phyloP scores from a whole-genome alignment of 176 grass and related monocot species.

The Oryza longistaminata region DNA sequence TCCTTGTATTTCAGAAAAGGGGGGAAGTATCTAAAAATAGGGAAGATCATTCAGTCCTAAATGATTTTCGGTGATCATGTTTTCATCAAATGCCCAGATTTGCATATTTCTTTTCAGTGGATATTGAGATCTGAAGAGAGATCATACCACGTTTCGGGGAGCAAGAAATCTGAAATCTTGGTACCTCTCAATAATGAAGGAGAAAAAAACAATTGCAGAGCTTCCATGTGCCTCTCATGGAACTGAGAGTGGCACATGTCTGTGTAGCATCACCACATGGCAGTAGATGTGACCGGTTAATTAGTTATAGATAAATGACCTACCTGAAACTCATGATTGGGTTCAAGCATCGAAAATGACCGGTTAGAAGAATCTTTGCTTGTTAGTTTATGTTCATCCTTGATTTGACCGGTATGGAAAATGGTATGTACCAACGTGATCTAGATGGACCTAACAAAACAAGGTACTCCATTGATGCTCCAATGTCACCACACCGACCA shows the following conservation, averaged over 20 bases:
- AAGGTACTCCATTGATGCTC: slow-evolving; percentile 25
- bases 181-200: neutral
- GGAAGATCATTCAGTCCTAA: neutral
- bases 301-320: slow-evolving; percentile 40
- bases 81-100: slow-evolving; percentile 10
- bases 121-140: slow-evolving; percentile 23
- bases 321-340: slow-evolving; percentile 84
- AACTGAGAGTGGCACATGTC: slow-evolving; percentile 50
- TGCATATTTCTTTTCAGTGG: neutral
- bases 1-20: neutral
- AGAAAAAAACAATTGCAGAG: slow-evolving; percentile 16
- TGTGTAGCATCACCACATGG: slow-evolving; percentile 59
- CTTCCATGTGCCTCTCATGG: slow-evolving; percentile 50
- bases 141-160: slow-evolving; percentile 22
- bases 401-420: slow-evolving; percentile 39
- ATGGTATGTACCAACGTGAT: slow-evolving; percentile 24
- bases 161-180: slow-evolving; percentile 30
- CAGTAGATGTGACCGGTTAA: slow-evolving; percentile 45
- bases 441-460: slow-evolving; percentile 30
- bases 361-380: slow-evolving; percentile 43
- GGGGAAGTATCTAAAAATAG: neutral
- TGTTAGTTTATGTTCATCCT: slow-evolving; percentile 25
- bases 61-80: slow-evolving; percentile 8
- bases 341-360: slow-evolving; percentile 48
- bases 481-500: slow-evolving; percentile 40